Evolutionary conservation across 257 asterid genomes (phyloP), one percentile per base, ranked within the genome.

Genomic region (Lycium barbarum): DNA sequence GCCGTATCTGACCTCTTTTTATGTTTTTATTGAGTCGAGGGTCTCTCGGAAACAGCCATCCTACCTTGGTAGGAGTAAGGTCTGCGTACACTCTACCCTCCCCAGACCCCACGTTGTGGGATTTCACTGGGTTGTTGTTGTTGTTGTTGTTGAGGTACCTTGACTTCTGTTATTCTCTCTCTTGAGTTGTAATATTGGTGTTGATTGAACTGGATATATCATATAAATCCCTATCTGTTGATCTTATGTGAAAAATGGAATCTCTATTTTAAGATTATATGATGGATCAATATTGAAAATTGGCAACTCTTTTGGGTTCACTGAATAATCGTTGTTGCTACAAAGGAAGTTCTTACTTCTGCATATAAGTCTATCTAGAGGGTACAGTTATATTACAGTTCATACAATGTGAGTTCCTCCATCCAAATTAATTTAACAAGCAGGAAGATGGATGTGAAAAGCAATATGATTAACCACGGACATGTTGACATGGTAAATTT

Each of bases 81-180:
- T n/a, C n/a, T n/a, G n/a, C n/a, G n/a, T n/a, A n/a, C n/a, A n/a
- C n/a, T n/a, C n/a, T n/a, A n/a, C n/a, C n/a, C n/a, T n/a, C n/a
- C n/a, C n/a, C n/a, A n/a, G n/a, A n/a, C n/a, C n/a, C n/a, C n/a
- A n/a, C n/a, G n/a, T n/a, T n/a, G n/a, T n/a, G n/a, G n/a, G n/a
- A n/a, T n/a, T n/a, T n/a, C n/a, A n/a, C n/a, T n/a, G n/a, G n/a
- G n/a, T n/a, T n/a, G n/a, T n/a, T n/a, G n/a, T n/a, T n/a, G n/a
- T n/a, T n/a, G n/a, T n/a, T n/a, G n/a, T n/a, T n/a, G n/a, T 49
- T 49, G 61, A 74, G 81, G 81, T 74, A 49, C 81, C 62, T 22
- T 13, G 81, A 49, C 43, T 20, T 49, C 5, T 47, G 43, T 3
- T 49, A 22, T 51, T 49, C 38, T 74, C 45, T 49, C 12, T 13